A percentile compares a stretch with the other conserved stretches of the same genome.
Conservation (phyloP, 176 grass and related monocot species). For the Hordeum marinum region DNA sequence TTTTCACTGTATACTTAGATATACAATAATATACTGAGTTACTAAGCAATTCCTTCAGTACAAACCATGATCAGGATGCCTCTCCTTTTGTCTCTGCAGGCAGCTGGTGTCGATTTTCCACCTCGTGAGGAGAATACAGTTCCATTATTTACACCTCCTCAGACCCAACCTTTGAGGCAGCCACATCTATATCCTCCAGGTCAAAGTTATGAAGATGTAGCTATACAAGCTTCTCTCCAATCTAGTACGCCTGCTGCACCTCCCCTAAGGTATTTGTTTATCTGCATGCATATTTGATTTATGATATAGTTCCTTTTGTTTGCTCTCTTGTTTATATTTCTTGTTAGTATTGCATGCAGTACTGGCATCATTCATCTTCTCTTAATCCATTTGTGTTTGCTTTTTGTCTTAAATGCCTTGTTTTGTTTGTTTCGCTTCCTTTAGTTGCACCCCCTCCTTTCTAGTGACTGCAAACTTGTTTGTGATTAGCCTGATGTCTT, state of each 20-base stretch:
- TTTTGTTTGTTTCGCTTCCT: slow-evolving; percentile 2
- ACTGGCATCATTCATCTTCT: background rate
- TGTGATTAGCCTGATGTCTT: background rate
- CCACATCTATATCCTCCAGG: slow-evolving; percentile 55
- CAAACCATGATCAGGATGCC: slow-evolving; percentile 9
- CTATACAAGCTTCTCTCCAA: slow-evolving; percentile 79
- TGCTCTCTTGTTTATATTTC: slow-evolving; percentile 21
- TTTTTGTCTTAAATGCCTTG: background rate
- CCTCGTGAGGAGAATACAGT: slow-evolving; percentile 62
- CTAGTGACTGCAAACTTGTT: background rate
- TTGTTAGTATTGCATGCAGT: slow-evolving; percentile 15
- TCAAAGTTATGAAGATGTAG: slow-evolving; percentile 68
- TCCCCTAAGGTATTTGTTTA: slow-evolving; percentile 57
- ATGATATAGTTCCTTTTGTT: slow-evolving; percentile 16
- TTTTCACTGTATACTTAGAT: background rate
- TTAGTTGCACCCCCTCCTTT: background rate
- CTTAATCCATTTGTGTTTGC: background rate
- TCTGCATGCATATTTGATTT: background rate
- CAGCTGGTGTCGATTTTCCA: slow-evolving; percentile 96
- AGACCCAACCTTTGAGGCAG: slow-evolving; percentile 64
- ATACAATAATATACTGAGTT: background rate
- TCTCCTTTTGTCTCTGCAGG: slow-evolving; percentile 38
- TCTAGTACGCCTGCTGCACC: slow-evolving; percentile 48
- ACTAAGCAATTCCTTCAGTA: background rate
- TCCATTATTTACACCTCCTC: slow-evolving; percentile 90